Base-by-base conservation (phyloP, 257 asterid species). In the Solanum corneliomulleri region DNA sequence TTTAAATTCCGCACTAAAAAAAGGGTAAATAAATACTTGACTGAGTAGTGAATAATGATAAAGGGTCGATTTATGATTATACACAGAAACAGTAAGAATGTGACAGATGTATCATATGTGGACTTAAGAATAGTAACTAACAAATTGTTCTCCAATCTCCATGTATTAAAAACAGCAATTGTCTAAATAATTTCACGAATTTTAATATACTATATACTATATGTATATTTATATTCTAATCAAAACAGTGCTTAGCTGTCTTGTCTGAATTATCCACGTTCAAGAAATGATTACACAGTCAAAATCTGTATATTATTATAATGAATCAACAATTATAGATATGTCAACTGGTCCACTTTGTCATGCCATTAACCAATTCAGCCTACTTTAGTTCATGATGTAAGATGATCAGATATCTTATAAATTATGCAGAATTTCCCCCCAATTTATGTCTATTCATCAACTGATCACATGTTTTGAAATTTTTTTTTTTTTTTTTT, bases 211-310 rank as follows among this genome's bases (percentile, higher is more conserved):
- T 21, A 60, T 14, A 49, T 47, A 45, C 15, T 52, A 52, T 16
- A 25, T 37, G 39, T 44, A 6, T 31, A 72, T 72, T 27, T 45
- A 5, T 69, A 42, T 25, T 39, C 37, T 83, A 56, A 71, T n/a
- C 68, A 68, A 70, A 75, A 33, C 64, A 76, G 41, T 62, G 41
- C 87, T 42, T 72, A 25, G 81, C 90, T 90, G 89, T 86, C 89
- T 52, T 88, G 92, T 87, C 88, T 88, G 89, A 86, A 85, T 71
- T 31, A 83, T 83, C 69, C 84, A 82, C 85, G 64, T 84, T 66
- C 56, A 88, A 47, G 87, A 90, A 87, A 89, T 85, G 85, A 89
- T 88, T 23, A 74, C 69, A 71, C 18, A 77, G 75, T 84, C 90
- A 52, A 85, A 87, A 47, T 77, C 41, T n/a, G 85, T 85, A 37